A percentile compares a stretch with the other conserved stretches of the same genome.
Evolutionary conservation across 2,329 filamentous ascomycete genomes (phyloP).

Genomic region (Parascedosporium putredinis): DNA sequence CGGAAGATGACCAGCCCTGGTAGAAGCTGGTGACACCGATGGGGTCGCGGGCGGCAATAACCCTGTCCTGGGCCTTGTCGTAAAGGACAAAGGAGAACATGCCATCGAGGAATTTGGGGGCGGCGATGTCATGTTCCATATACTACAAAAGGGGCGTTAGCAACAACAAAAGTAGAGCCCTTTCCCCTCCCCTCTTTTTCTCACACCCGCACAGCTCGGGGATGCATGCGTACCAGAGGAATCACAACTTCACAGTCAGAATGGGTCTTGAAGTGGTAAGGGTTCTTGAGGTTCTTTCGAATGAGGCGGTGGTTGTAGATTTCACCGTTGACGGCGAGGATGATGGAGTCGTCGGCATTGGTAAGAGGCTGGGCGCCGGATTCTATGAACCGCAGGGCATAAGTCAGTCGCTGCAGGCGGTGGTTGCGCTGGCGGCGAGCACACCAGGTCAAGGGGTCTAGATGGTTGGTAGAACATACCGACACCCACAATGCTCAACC

Average conservation of each 20-base stretch:
- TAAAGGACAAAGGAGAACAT: conserved; percentile 99
- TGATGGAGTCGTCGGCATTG: conserved; percentile 79
- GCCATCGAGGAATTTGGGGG: conserved; percentile 87
- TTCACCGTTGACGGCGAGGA: conserved; percentile 96
- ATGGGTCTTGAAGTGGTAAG: conserved; percentile 96
- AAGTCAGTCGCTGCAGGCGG: conserved; percentile 10
- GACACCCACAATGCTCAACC: conserved; percentile 93
- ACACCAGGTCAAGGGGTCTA: too few relatives aligned
- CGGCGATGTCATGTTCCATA: conserved; percentile 81
- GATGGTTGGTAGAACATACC: too few relatives aligned
- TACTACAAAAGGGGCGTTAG: conserved; percentile 46
- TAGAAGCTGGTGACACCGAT: conserved; percentile 98
- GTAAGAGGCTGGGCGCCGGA: conserved; percentile 91
- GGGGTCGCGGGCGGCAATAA: conserved; percentile 87
- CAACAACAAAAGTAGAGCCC: background rate
- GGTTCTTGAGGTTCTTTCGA: conserved; percentile 71
- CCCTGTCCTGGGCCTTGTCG: conserved; percentile 87
- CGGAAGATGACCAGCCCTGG: conserved; percentile 78
- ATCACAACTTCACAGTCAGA: conserved; percentile 99
- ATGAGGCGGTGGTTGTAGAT: conserved; percentile 99
- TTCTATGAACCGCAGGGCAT: conserved; percentile 41
- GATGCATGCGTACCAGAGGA: conserved; percentile 60
- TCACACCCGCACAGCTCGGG: too few relatives aligned
- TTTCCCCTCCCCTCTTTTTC: too few relatives aligned
- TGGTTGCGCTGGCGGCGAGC: conserved; percentile 9